Base-by-base conservation (phyloP, 163 green algal genomes). In the Chlamydomonas reinhardtii region DNA sequence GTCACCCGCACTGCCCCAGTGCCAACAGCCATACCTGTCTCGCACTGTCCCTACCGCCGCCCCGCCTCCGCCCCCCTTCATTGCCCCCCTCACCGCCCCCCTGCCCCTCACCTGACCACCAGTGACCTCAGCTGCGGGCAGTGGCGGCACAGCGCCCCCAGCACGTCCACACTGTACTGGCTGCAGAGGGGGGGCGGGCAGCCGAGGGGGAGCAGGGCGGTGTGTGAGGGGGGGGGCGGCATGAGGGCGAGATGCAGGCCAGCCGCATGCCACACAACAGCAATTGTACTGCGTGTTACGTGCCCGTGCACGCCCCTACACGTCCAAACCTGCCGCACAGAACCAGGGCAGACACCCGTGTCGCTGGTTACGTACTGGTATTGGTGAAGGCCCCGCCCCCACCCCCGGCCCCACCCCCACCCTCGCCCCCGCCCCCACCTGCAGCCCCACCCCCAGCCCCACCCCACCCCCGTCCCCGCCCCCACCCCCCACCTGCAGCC, bases 81-180 rank as follows among this genome's bases (percentile, higher is more conserved):
- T n/a, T n/a, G 24, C 59, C 59, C 24, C 5, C 14, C 25, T 22
- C 4, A 19, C 59, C 59, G 22, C 25, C 59, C 59, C 22, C 4
- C 59, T 31, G 24, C 59, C 59, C 66, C 39, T 8, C 66, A 74
- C 76, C 76, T 74, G 12, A 65, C 76, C 27, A 52, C 19, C n/a
- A 83, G 65, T 1, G 76, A 74, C 39, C 29, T 65, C 2, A 83
- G 76, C 61, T 24, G 27, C 37, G 76, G 61, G 76, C 76, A 83
- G 76, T 72, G 37, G 34, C 76, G 62, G 24, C 65, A 65, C 61
- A 83, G 37, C 37, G 56, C 24, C 12, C 76, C 76, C 61, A 74
- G 37, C 76, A 74, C 37, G 76, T 83, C 76, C 65, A 83, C 62
- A 27, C 22, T 66, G 35, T 74, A 83, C 25, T 43, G 27, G 32